Percentiles rank a stretch among this genome's conserved stretches.
phyloP scores from a whole-genome alignment of 2,329 filamentous ascomycete species.

The Trichoderma harzianum region DNA sequence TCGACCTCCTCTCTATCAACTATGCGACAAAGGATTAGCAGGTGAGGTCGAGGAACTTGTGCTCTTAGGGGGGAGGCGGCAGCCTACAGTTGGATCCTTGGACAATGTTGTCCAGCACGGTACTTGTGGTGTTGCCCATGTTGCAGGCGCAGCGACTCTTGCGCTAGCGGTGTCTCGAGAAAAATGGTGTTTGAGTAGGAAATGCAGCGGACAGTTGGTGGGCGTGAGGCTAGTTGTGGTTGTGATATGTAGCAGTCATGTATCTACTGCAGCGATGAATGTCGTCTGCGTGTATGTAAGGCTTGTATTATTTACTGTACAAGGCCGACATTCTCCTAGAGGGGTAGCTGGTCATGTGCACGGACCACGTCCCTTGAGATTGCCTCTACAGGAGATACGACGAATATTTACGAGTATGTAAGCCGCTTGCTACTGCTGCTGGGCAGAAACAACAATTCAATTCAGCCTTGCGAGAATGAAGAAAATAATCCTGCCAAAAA shows the following conservation, averaged over 20 bases:
- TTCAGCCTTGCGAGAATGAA: background rate
- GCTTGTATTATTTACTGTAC: background rate
- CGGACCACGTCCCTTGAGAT: slow-evolving; percentile 16
- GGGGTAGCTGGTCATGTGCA: slow-evolving; percentile 20
- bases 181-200: background rate
- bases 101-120: slow-evolving; percentile 91
- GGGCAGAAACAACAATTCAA: background rate
- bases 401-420: background rate
- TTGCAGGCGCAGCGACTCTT: slow-evolving; percentile 20
- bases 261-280: background rate
- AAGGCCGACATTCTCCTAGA: slow-evolving; percentile 9
- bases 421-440: background rate
- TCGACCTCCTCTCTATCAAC: slow-evolving; percentile 98
- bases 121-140: slow-evolving; percentile 68
- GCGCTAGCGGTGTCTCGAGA: background rate
- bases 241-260: background rate
- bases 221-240: background rate
- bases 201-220: background rate
- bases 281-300: background rate
- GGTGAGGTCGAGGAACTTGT: background rate
- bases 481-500: background rate
- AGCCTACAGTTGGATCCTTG: slow-evolving; percentile 87
- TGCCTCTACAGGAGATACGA: background rate
- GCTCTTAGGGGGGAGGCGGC: background rate
- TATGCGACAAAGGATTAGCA: slow-evolving; percentile 35